These are phyloP conservation scores for Solanum neorickii DNA, from an alignment of 257 asterid genomes.

Conservation along the genomic window DNA sequence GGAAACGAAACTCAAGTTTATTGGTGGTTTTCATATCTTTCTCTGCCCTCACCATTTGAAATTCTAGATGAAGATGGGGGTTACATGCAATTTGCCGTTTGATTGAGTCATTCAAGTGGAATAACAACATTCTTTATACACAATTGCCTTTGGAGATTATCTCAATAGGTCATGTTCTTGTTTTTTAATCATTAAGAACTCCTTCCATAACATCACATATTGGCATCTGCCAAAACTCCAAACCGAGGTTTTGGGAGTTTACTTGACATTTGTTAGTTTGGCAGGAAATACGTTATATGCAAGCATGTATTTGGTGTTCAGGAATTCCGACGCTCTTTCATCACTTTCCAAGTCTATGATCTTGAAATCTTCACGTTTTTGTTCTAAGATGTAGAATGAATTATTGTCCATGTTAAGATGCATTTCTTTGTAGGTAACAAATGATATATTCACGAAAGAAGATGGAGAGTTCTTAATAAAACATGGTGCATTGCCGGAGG, in stretches of 20 bases:
- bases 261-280: not conserved
- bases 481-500: conserved; percentile 93
- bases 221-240: not conserved
- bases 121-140: not conserved
- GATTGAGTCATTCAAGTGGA: not conserved
- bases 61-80: not conserved
- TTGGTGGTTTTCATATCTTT: not conserved
- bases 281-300: not conserved
- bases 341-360: not conserved
- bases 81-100: not conserved
- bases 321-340: not conserved
- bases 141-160: not conserved
- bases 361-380: not conserved
- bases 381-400: not conserved
- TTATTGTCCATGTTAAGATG: not conserved
- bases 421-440: conserved; percentile 54
- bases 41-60: not conserved
- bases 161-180: not conserved
- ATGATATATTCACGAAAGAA: conserved; percentile 94
- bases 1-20: not conserved
- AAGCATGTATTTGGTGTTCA: not conserved
- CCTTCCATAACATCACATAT: not conserved
- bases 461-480: conserved; percentile 91
- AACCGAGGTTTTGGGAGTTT: not conserved
- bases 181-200: not conserved